A percentile compares a stretch with the other conserved stretches of the same genome.
phyloP scores from a whole-genome alignment of 768 basidiomycete genomes.

The Mycena latifolia region DNA sequence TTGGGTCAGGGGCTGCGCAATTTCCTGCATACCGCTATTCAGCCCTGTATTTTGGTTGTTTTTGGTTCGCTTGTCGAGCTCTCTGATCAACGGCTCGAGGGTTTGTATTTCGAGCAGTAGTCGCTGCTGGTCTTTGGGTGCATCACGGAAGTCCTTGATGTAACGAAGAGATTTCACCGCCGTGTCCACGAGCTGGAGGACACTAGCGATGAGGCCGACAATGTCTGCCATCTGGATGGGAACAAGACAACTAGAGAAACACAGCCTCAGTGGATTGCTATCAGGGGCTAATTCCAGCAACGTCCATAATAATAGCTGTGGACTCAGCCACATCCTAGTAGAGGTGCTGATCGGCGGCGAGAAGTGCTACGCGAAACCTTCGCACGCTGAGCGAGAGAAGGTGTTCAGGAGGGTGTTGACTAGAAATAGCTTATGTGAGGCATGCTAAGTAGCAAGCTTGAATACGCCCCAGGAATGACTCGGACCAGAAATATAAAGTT shows the following conservation, averaged over 20 bases:
- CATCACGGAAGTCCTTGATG: neutral
- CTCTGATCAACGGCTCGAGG: neutral
- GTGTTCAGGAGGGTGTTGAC: too few relatives aligned
- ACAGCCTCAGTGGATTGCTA: neutral
- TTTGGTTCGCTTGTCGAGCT: neutral
- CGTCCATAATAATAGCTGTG: too few relatives aligned
- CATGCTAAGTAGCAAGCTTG: too few relatives aligned
- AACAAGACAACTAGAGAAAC: neutral
- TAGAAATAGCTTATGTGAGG: too few relatives aligned
- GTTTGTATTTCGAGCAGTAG: neutral
- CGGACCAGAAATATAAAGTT: too few relatives aligned
- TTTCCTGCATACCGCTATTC: neutral
- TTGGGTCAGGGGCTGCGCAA: neutral
- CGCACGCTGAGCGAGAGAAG: too few relatives aligned
- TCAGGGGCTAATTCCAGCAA: too few relatives aligned
- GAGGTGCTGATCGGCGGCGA: too few relatives aligned
- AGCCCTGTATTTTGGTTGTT: neutral
- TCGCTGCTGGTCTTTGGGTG: neutral
- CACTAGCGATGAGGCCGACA: neutral
- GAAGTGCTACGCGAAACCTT: too few relatives aligned
- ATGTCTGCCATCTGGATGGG: conserved; percentile 13
- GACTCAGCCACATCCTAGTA: too few relatives aligned
- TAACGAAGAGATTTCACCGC: neutral
- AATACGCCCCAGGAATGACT: too few relatives aligned
- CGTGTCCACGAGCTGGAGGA: conserved; percentile 9